Conservation (phyloP, 176 grass and related monocot genomes). For the Guadua angustifolia region DNA sequence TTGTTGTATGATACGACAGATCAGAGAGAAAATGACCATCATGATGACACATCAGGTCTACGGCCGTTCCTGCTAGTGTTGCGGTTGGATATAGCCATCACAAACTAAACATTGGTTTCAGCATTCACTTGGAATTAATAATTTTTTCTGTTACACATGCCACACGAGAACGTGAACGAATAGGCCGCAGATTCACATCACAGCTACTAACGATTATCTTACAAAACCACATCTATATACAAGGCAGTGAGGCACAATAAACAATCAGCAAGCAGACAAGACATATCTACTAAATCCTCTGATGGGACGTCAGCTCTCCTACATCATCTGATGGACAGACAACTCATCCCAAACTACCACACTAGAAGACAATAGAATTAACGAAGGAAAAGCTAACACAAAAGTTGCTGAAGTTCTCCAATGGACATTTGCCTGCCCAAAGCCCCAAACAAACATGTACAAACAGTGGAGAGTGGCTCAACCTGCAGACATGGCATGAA, state of each 20-base stretch:
- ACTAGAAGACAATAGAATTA: slow-evolving; percentile 24
- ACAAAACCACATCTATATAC: slow-evolving; percentile 41
- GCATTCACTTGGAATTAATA: neutral
- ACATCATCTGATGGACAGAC: slow-evolving; percentile 13
- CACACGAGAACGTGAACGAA: slow-evolving; percentile 22
- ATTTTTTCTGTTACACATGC: neutral
- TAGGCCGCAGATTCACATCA: slow-evolving; percentile 9
- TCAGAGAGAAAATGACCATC: neutral
- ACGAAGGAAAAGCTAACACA: slow-evolving; percentile 25
- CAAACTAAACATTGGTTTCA: neutral
- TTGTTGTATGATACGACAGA: too few relatives aligned
- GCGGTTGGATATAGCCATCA: neutral
- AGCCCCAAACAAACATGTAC: slow-evolving; percentile 49
- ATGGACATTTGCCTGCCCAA: slow-evolving; percentile 13
- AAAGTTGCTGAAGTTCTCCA: slow-evolving; percentile 27
- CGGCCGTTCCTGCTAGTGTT: neutral
- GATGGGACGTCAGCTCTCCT: slow-evolving; percentile 2
- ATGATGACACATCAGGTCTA: neutral
- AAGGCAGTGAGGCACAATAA: slow-evolving; percentile 16
- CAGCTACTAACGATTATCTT: slow-evolving; percentile 31
- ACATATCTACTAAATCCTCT: slow-evolving; percentile 7
- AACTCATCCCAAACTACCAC: slow-evolving; percentile 8
- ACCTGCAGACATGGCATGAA: slow-evolving; percentile 36
- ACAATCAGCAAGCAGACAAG: neutral
- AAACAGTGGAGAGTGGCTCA: slow-evolving; percentile 27